phyloP scores from a whole-genome alignment of 2,329 filamentous ascomycete species.

The Fusarium oxysporum region DNA sequence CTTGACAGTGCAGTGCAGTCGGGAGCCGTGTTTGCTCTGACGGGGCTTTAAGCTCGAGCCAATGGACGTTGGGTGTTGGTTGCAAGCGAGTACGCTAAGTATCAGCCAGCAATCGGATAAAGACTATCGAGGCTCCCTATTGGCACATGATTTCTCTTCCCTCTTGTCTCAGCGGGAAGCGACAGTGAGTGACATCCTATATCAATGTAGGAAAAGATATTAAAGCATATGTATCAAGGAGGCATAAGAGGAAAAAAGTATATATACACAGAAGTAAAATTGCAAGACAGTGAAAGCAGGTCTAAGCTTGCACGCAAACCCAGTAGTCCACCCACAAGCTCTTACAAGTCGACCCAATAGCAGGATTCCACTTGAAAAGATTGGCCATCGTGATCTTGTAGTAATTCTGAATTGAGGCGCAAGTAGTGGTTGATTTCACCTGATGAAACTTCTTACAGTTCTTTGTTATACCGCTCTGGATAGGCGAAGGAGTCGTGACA shows the following conservation, averaged over 20 bases:
- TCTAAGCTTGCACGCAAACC: not conserved
- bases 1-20: not conserved
- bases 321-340: not conserved
- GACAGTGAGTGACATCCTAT: not conserved
- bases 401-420: not conserved
- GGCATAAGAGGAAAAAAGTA: accelerated
- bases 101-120: not conserved
- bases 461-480: not conserved
- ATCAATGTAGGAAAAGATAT: not conserved
- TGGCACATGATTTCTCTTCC: not conserved
- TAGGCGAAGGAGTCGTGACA: not conserved
- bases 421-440: not conserved
- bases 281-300: not conserved
- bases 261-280: no score
- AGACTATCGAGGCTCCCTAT: not conserved
- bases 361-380: slow-evolving; percentile 19
- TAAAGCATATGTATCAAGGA: not conserved
- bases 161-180: not conserved
- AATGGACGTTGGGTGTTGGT: not conserved
- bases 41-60: not conserved
- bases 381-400: slow-evolving; percentile 10
- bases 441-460: not conserved
- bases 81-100: not conserved
- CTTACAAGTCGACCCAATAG: not conserved
- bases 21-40: not conserved